These are phyloP conservation scores for Trichoderma breve DNA, from an alignment of 2,329 filamentous ascomycete species.

Conservation along the genomic window DNA sequence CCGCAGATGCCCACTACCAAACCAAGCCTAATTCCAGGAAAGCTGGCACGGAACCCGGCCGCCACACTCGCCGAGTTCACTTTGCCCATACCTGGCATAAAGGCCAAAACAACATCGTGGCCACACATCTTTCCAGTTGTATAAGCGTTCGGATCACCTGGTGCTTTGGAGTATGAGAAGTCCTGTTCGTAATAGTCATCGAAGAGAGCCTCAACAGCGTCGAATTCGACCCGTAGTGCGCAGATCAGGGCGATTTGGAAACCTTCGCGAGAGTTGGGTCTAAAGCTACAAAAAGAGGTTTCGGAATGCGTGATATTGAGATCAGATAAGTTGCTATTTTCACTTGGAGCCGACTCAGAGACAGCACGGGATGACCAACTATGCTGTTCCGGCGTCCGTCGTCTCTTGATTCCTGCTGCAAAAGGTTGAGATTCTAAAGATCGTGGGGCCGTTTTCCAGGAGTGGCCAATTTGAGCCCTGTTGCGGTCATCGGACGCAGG, in stretches of 20 bases:
- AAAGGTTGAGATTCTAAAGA: neutral
- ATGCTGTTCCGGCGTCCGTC: neutral
- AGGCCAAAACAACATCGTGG: conserved; percentile 28
- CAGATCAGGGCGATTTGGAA: conserved; percentile 27
- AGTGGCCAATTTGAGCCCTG: fast-evolving
- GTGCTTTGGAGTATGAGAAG: conserved; percentile 25
- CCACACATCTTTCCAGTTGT: conserved; percentile 24
- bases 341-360: neutral
- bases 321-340: neutral
- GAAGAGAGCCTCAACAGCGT: conserved; percentile 24
- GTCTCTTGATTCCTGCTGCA: neutral
- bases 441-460: neutral
- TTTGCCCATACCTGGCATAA: conserved; percentile 27
- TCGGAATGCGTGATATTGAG: neutral
- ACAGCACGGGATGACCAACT: neutral
- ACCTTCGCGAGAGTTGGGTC: neutral
- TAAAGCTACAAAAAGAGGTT: neutral
- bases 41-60: conserved; percentile 21
- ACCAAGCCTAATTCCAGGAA: conserved; percentile 22
- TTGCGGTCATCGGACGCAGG: neutral
- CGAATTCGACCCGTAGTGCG: conserved; percentile 24
- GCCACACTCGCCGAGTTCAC: conserved; percentile 18
- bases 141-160: conserved; percentile 33
- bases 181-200: conserved; percentile 23
- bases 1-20: conserved; percentile 27